Percentiles rank a stretch among this genome's conserved stretches.
These are phyloP conservation scores for Cladophialophora psammophila DNA, from an alignment of 2,329 filamentous ascomycete genomes.

Conservation along the genomic window DNA sequence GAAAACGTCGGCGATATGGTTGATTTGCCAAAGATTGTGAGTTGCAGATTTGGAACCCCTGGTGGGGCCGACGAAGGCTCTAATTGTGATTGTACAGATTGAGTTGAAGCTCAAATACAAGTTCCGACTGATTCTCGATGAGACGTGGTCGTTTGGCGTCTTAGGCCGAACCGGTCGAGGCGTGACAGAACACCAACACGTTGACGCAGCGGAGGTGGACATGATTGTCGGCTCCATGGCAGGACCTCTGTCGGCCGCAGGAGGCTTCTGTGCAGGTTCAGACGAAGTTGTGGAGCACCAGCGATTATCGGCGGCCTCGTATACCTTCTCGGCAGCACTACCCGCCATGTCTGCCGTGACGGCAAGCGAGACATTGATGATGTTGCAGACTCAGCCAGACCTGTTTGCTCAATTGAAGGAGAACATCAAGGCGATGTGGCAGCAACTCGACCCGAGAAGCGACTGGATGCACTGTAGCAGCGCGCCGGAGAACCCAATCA, in stretches of 20 bases:
- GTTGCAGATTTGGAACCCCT: conserved; percentile 42
- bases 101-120: conserved; percentile 97
- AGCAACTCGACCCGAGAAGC: conserved; percentile 87
- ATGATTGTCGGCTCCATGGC: conserved; percentile 96
- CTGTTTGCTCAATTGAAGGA: conserved; percentile 80
- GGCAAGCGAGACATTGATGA: conserved; percentile 84
- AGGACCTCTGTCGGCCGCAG: conserved; percentile 87
- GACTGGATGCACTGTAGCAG: conserved; percentile 91
- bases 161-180: conserved; percentile 90
- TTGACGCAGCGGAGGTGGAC: conserved; percentile 90
- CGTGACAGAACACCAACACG: conserved; percentile 94
- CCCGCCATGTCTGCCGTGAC: conserved; percentile 96
- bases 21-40: conserved; percentile 82
- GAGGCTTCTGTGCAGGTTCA: conserved; percentile 92
- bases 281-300: conserved; percentile 95
- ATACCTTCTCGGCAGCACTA: conserved; percentile 94
- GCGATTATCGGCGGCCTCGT: conserved; percentile 87
- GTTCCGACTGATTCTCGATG: conserved; percentile 95
- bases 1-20: conserved; percentile 87
- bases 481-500: conserved; percentile 81
- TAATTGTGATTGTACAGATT: conserved; percentile 59
- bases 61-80: neutral
- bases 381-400: conserved; percentile 87
- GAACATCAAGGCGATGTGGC: conserved; percentile 83
- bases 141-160: conserved; percentile 97